Conservation (phyloP, 2,329 filamentous ascomycete species). For the Venturia oleaginea region DNA sequence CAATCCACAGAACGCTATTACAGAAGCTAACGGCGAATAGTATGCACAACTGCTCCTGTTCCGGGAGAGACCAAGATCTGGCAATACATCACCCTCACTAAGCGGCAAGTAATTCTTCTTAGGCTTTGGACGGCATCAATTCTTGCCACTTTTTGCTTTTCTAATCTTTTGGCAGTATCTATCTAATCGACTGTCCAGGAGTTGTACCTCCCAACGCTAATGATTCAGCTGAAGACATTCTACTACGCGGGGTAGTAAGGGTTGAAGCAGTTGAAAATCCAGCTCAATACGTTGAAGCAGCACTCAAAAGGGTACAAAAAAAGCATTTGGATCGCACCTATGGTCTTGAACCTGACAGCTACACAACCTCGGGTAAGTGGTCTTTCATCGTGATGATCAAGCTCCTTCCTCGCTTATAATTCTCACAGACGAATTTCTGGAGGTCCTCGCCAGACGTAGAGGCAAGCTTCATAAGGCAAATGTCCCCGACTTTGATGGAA, state of each 20-base stretch:
- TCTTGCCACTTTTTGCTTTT: no score
- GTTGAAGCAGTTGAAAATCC: slow-evolving; percentile 96
- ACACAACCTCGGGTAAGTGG: slow-evolving; percentile 61
- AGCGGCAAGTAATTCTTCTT: no score
- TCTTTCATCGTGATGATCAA: no score
- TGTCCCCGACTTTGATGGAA: slow-evolving; percentile 90
- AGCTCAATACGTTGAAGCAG: slow-evolving; percentile 84
- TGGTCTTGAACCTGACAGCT: slow-evolving; percentile 59
- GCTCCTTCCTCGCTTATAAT: no score
- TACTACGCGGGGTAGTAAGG: slow-evolving; percentile 82
- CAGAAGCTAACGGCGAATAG: slow-evolving; percentile 59
- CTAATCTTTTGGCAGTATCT: no score
- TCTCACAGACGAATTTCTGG: slow-evolving; percentile 82
- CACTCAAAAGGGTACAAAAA: slow-evolving; percentile 70
- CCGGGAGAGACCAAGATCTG: slow-evolving; percentile 96
- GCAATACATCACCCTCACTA: slow-evolving; percentile 96
- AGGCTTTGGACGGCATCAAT: no score
- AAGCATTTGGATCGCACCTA: slow-evolving; percentile 92
- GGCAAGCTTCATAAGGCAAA: slow-evolving; percentile 82
- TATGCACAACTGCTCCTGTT: slow-evolving; percentile 81
- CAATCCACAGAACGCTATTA: no score
- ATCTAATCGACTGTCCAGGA: slow-evolving; percentile 93
- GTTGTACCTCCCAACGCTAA: slow-evolving; percentile 83
- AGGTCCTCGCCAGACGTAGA: slow-evolving; percentile 75
- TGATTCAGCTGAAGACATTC: slow-evolving; percentile 78